Evolutionary conservation across 1,139 yeast genomes (phyloP).

Genomic region (Blastobotrys buckinghamii): DNA sequence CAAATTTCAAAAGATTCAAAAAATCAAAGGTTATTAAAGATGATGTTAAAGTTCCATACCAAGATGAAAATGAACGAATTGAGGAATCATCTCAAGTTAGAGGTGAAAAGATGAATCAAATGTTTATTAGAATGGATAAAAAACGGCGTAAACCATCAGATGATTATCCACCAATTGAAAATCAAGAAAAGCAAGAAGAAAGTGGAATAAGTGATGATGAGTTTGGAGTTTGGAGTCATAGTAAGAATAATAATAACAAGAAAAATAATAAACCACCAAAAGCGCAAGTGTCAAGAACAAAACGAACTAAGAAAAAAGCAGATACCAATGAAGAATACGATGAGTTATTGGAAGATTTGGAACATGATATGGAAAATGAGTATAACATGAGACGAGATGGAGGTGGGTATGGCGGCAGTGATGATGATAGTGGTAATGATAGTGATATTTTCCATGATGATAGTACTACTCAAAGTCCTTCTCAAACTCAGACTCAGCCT

Average conservation of each 20-base stretch:
- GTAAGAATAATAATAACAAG: too few species aligned
- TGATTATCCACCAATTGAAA: neutral
- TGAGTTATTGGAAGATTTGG: neutral
- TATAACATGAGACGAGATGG: neutral
- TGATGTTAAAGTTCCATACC: neutral
- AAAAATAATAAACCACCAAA: neutral
- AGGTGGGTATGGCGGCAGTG: too few species aligned
- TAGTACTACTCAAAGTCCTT: neutral
- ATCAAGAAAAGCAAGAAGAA: too few species aligned
- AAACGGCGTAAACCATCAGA: neutral
- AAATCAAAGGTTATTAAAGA: neutral
- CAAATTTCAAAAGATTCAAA: conserved; percentile 10
- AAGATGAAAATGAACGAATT: neutral
- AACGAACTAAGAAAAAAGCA: neutral
- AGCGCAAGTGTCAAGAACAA: neutral
- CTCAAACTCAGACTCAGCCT: neutral
- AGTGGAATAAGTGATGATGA: neutral
- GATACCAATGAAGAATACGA: neutral
- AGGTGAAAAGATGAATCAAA: neutral
- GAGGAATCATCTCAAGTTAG: neutral
- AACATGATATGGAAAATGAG: neutral
- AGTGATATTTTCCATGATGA: conserved; percentile 1
- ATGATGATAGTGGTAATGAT: neutral
- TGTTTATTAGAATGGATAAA: neutral
- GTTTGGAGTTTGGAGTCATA: too few species aligned